These are phyloP conservation scores for Nicotiana tomentosiformis DNA, from an alignment of 257 asterid species.

Conservation along the genomic window DNA sequence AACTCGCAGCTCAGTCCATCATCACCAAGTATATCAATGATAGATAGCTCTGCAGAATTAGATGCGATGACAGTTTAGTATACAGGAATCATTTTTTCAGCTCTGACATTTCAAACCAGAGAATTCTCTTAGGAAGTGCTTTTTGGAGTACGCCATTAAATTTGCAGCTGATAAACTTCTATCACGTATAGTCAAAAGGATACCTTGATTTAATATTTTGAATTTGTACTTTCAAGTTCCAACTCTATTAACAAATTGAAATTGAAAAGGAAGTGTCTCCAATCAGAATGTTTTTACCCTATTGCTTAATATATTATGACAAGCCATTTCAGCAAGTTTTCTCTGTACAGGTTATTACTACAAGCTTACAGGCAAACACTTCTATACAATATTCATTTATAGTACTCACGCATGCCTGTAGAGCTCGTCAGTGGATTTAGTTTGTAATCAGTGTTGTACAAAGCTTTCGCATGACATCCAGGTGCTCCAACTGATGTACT, in stretches of 20 bases:
- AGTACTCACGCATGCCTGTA: constrained; percentile 23
- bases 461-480: constrained; percentile 32
- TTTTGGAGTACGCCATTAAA: background rate
- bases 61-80: background rate
- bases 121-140: constrained; percentile 3
- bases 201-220: background rate
- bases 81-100: background rate
- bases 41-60: constrained; percentile 49
- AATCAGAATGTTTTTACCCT: background rate
- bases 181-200: background rate
- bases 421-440: constrained; percentile 13
- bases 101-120: background rate
- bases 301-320: background rate
- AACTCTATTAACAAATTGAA: background rate
- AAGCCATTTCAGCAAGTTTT: background rate
- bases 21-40: constrained; percentile 70
- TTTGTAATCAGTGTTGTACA: constrained; percentile 25
- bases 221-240: background rate
- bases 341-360: background rate
- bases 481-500: constrained; percentile 27
- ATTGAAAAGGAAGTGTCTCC: background rate
- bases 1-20: constrained; percentile 35
- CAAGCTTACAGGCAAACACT: background rate
- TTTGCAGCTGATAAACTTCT: background rate
- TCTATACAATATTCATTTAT: background rate